phyloP scores from a whole-genome alignment of 106 monocot genomes.

The Vanilla planifolia region DNA sequence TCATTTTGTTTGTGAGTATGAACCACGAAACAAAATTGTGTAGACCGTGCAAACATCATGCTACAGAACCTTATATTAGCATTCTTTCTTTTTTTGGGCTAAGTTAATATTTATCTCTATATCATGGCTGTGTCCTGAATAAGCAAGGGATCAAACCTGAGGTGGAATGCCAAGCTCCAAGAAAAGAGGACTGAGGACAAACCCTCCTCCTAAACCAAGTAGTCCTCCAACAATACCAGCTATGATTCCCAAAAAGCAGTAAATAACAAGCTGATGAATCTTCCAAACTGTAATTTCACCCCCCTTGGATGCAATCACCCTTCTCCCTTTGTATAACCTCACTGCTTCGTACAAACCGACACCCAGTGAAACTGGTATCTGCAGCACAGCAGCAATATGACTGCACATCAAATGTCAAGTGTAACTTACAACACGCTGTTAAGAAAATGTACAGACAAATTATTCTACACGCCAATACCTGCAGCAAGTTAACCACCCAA shows the following conservation, averaged over 20 bases:
- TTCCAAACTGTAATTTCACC: constrained; percentile 29
- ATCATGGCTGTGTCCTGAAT: too few species aligned
- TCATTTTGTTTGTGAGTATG: too few species aligned
- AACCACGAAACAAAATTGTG: too few species aligned
- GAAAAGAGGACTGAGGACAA: constrained; percentile 64
- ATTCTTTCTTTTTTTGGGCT: too few species aligned
- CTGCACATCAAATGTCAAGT: neutral
- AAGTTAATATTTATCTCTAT: too few species aligned
- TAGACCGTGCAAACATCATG: too few species aligned
- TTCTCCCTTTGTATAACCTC: constrained; percentile 56
- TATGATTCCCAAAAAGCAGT: constrained; percentile 34
- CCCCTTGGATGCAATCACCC: constrained; percentile 65
- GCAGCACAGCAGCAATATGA: constrained; percentile 1
- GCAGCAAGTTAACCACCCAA: constrained; percentile 62
- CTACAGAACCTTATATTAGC: too few species aligned
- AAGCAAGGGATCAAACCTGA: constrained; percentile 36
- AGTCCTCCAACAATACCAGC: constrained; percentile 66
- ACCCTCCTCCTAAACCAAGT: constrained; percentile 72
- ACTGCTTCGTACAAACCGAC: constrained; percentile 65
- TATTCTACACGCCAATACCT: constrained; percentile 39
- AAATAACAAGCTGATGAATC: constrained; percentile 39
- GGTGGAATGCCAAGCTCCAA: constrained; percentile 67
- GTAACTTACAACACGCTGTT: too few species aligned
- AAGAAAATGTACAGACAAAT: neutral
- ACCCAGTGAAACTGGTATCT: constrained; percentile 76